phyloP scores from a whole-genome alignment of 768 basidiomycete species.

The Naganishia onofrii region DNA sequence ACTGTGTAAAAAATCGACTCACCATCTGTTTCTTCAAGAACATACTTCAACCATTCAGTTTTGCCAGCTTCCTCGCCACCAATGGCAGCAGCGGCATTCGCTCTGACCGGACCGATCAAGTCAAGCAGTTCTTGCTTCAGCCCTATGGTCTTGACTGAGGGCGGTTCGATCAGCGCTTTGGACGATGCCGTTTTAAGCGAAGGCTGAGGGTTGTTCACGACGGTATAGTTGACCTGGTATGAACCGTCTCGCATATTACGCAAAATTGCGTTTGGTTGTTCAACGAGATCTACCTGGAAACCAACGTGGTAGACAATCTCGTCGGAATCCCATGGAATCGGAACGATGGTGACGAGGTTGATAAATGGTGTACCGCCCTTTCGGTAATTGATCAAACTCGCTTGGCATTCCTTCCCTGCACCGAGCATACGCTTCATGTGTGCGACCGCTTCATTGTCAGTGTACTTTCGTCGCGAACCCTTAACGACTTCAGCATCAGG shows the following conservation, averaged over 20 bases:
- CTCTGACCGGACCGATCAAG: conserved; percentile 36
- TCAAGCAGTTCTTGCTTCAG: conserved; percentile 43
- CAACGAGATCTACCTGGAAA: conserved; percentile 89
- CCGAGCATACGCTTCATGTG: conserved; percentile 65
- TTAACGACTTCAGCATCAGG: conserved; percentile 63
- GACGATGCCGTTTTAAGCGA: conserved; percentile 40
- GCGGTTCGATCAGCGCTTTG: conserved; percentile 32
- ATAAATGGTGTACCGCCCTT: conserved; percentile 81
- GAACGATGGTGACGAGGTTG: conserved; percentile 87
- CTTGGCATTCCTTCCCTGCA: conserved; percentile 83
- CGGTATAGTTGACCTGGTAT: conserved; percentile 66
- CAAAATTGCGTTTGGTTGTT: conserved; percentile 79
- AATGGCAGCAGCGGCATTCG: conserved; percentile 34
- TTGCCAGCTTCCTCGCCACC: conserved; percentile 48
- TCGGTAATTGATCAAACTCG: conserved; percentile 78
- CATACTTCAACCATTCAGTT: conserved; percentile 52
- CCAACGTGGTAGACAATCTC: conserved; percentile 85
- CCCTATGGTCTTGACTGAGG: conserved; percentile 37
- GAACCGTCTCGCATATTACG: conserved; percentile 74
- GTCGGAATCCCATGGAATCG: conserved; percentile 68
- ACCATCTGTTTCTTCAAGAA: conserved; percentile 56
- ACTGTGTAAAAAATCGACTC: conserved; percentile 20
- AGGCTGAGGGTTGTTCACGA: conserved; percentile 45
- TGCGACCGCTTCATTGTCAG: conserved; percentile 66
- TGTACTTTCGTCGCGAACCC: conserved; percentile 62